A percentile compares a stretch with the other conserved stretches of the same genome.
Evolutionary conservation across 768 basidiomycete genomes (phyloP).

Genomic region (Pulveroboletus sp.): DNA sequence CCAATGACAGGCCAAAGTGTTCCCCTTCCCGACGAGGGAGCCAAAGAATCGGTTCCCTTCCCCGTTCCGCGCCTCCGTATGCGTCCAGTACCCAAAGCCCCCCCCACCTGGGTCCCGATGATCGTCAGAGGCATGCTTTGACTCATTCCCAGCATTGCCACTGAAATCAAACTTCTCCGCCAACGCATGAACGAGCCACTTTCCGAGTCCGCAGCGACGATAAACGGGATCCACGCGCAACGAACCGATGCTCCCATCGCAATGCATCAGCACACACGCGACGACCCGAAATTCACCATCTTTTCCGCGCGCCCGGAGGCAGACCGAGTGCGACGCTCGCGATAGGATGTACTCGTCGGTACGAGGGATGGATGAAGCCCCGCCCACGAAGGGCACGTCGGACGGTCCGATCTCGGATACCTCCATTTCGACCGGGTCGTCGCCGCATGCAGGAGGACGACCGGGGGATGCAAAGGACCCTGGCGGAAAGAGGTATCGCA

Average conservation of each 20-base stretch:
- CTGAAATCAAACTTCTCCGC: slow-evolving; percentile 7
- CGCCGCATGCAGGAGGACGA: not conserved
- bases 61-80: slow-evolving; percentile 5
- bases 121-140: not conserved
- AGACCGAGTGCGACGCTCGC: slow-evolving; percentile 20
- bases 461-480: not conserved
- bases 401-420: slow-evolving; percentile 9
- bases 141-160: not conserved
- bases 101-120: slow-evolving; percentile 19
- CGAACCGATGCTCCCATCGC: slow-evolving; percentile 19
- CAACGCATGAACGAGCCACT: slow-evolving; percentile 9
- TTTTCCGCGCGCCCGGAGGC: slow-evolving; percentile 8
- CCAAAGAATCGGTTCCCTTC: slow-evolving; percentile 9
- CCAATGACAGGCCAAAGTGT: slow-evolving; percentile 11
- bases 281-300: no score
- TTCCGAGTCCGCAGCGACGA: slow-evolving; percentile 13
- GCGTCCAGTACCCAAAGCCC: slow-evolving; percentile 21
- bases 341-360: slow-evolving; percentile 20
- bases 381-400: slow-evolving; percentile 14
- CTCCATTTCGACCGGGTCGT: not conserved
- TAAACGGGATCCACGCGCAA: slow-evolving; percentile 9
- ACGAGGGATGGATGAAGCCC: slow-evolving; percentile 10
- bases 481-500: slow-evolving; percentile 8
- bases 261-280: slow-evolving; percentile 17
- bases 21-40: slow-evolving; percentile 8